phyloP scores from a whole-genome alignment of 1,284 basidiomycete species.

The Schizophyllum amplum region DNA sequence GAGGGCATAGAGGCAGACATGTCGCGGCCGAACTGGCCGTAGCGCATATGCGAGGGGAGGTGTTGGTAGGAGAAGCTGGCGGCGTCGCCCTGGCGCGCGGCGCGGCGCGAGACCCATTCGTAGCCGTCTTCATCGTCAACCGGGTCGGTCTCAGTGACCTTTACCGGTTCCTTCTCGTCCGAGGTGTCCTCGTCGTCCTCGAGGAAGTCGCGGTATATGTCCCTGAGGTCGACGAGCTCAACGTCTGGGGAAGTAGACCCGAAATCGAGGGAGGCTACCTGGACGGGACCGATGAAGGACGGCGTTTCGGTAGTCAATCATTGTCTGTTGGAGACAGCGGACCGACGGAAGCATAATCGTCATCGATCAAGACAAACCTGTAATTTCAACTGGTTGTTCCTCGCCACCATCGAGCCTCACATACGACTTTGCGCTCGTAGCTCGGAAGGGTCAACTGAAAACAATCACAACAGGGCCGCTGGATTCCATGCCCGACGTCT shows the following conservation, averaged over 20 bases:
- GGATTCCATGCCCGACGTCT: no score
- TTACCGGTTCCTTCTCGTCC: constrained; percentile 36
- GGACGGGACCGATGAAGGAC: constrained; percentile 89
- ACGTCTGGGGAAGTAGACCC: constrained; percentile 79
- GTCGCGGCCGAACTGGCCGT: constrained; percentile 49
- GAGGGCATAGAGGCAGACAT: constrained; percentile 50
- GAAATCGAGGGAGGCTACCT: constrained; percentile 82
- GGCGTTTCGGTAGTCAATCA: constrained; percentile 68
- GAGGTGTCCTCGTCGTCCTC: constrained; percentile 72
- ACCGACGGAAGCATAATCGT: neutral
- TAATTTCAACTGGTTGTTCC: neutral
- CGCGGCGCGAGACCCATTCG: constrained; percentile 70
- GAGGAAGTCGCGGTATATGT: constrained; percentile 91
- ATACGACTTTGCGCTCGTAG: no score
- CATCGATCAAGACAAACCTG: neutral
- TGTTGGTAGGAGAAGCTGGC: constrained; percentile 47
- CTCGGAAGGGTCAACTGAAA: no score
- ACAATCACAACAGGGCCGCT: no score
- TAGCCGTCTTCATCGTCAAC: constrained; percentile 53
- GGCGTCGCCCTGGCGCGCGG: constrained; percentile 48
- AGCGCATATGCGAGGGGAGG: constrained; percentile 64
- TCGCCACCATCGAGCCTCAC: neutral
- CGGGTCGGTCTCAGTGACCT: constrained; percentile 41
- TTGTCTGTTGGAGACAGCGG: constrained; percentile 46
- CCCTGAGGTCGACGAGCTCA: constrained; percentile 85